Percentiles rank a stretch among this genome's conserved stretches.
Conservation (phyloP, 108 stramenopile genomes). For the Phaeodactylum tricornutum region DNA sequence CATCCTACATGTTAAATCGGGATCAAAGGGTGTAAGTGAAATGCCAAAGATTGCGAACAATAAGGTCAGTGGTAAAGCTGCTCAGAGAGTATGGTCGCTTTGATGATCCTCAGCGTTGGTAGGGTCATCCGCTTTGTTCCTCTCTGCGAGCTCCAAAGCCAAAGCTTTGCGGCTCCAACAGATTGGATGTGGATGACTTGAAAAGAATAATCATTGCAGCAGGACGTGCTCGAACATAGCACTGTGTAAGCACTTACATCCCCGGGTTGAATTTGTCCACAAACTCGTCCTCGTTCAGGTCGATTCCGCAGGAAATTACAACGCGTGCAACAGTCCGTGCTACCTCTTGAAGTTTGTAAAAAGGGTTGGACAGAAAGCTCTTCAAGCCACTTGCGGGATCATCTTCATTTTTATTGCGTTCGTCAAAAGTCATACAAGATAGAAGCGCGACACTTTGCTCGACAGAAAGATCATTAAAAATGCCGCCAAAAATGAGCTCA, state of each 20-base stretch:
- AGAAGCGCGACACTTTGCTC: conserved; percentile 90
- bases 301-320: conserved; percentile 77
- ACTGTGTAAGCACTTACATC: conserved; percentile 49
- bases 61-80: conserved; percentile 3
- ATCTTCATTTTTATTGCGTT: conserved; percentile 66
- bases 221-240: too few relatives aligned
- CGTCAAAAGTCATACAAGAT: conserved; percentile 88
- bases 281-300: conserved; percentile 85
- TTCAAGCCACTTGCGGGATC: conserved; percentile 69
- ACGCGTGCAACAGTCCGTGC: conserved; percentile 85
- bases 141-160: conserved; percentile 39
- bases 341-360: conserved; percentile 64
- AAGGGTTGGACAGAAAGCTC: conserved; percentile 63
- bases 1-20: conserved; percentile 58
- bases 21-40: not conserved
- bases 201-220: conserved; percentile 40
- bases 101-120: conserved; percentile 49
- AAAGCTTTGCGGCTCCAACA: conserved; percentile 55
- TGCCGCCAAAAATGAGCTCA: conserved; percentile 92
- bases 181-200: too few relatives aligned
- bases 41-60: not conserved
- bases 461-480: conserved; percentile 90
- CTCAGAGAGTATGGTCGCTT: conserved; percentile 79
- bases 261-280: conserved; percentile 83
- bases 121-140: conserved; percentile 26